phyloP scores from a whole-genome alignment of 257 asterid species.

The Primulina huaijiensis region DNA sequence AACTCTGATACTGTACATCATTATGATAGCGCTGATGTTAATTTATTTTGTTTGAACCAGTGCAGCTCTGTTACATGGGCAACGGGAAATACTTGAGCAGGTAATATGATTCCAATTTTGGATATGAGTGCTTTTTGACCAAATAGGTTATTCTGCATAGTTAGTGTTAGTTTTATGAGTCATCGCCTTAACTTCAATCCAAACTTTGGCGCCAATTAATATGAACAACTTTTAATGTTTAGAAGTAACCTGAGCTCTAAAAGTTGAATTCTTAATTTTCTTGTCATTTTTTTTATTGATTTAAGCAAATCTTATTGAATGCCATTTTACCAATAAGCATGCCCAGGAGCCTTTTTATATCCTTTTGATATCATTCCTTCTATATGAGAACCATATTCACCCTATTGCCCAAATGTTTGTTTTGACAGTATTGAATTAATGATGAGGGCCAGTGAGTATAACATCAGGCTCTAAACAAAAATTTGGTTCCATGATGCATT shows the following conservation, averaged over 20 bases:
- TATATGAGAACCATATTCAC: not conserved
- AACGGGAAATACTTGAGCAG: constrained; percentile 81
- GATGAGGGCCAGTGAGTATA: not conserved
- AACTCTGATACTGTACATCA: too few relatives aligned
- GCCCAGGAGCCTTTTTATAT: not conserved
- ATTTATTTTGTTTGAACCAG: constrained; percentile 39
- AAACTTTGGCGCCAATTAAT: not conserved
- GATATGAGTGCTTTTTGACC: not conserved
- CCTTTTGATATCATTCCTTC: not conserved
- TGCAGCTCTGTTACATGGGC: constrained; percentile 89
- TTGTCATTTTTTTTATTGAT: not conserved
- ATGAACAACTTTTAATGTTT: not conserved
- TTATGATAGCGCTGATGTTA: constrained; percentile 23
- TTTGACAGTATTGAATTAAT: not conserved
- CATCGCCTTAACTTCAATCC: not conserved
- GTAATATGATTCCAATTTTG: constrained; percentile 32
- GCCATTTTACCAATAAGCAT: not conserved
- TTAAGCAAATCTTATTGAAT: too few relatives aligned
- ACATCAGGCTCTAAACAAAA: not conserved
- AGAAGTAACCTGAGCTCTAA: not conserved
- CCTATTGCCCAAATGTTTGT: not conserved
- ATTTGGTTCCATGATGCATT: constrained; percentile 6
- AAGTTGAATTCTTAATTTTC: not conserved
- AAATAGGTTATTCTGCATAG: not conserved
- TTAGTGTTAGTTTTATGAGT: not conserved